Conservation (phyloP, 2,329 filamentous ascomycete species). For the Sordariomycetes sp. region DNA sequence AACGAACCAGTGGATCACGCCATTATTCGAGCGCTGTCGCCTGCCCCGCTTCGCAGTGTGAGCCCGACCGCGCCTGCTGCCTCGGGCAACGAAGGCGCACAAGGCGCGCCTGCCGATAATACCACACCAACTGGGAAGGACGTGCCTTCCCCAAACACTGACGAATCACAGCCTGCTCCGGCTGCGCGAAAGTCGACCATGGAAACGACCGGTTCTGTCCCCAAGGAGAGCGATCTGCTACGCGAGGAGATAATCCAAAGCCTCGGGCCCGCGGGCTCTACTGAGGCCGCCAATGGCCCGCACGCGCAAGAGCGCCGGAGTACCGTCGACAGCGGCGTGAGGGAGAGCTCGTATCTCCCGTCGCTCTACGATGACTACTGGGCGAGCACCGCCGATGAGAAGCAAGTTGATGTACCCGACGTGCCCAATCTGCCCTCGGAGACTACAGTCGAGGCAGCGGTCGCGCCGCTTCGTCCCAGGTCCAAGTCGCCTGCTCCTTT, state of each 20-base stretch:
- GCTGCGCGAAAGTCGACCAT: slow-evolving; percentile 28
- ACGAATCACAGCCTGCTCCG: slow-evolving; percentile 14
- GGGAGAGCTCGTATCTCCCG: slow-evolving; percentile 51
- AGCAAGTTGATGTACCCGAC: not conserved
- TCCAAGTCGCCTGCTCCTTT: not conserved
- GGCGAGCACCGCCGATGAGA: slow-evolving; percentile 21
- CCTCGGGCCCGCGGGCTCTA: slow-evolving; percentile 32
- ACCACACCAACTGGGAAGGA: slow-evolving; percentile 1
- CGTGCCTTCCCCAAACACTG: slow-evolving; percentile 9
- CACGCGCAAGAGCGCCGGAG: slow-evolving; percentile 2
- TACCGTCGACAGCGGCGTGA: slow-evolving; percentile 5
- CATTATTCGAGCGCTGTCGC: not conserved
- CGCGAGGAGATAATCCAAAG: slow-evolving; percentile 64
- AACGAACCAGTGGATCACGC: not conserved
- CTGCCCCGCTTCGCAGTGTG: not conserved
- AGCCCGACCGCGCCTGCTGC: slow-evolving; percentile 4
- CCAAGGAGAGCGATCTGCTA: slow-evolving; percentile 58
- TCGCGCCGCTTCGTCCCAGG: slow-evolving; percentile 1
- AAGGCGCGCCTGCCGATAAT: not conserved
- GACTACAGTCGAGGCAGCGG: not conserved
- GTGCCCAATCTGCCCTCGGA: not conserved
- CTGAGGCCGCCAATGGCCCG: not conserved
- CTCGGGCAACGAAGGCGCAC: not conserved
- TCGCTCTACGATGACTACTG: slow-evolving; percentile 58
- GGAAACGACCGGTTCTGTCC: slow-evolving; percentile 36